Base-by-base conservation (phyloP, 352 stramenopile species). In the Globisporangium heterothallicum region DNA sequence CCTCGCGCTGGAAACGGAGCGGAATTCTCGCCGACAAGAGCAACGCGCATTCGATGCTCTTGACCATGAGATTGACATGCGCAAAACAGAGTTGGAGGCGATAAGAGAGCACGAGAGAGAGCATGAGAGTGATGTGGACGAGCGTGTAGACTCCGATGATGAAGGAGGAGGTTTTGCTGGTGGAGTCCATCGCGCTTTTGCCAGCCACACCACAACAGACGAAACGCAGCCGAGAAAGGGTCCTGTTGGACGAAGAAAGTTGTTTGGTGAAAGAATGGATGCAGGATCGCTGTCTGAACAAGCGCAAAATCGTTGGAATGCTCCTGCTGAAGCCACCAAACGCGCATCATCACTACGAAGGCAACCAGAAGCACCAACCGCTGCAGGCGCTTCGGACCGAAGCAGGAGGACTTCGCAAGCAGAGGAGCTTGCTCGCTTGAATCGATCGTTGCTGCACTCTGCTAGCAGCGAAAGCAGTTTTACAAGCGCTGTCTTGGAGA, bases 391-490 rank as follows among this genome's bases (percentile, higher is more conserved):
- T 24, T 38, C 49, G 12, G 30, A 41, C 25, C 19, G 22, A 25
- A 12, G 18, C 24, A 46, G 24, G n/a, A n/a, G n/a, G 24, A 13
- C 24, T 13, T 46, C 41, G 8, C 4, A 9, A 2, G 41, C 38
- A 12, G 46, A 49, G n/a, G 43, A 35, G 30, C 21, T 49, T 4
- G 46, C 30, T 32, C 44, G 34, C 2, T 8, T 49, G 44, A 51
- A 61, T 12, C 59, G 65, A 22, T 73, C 48, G 21, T 40, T 49
- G 12, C 35, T 65, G 13, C 40, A 63, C 6, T 59, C 50, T 10
- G 54, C 26, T 18, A 77, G 56, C 29, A 84, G 68, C 38, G 58
- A 48, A 30, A 56, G 49, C 47, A 85, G 73, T 36, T 77, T 73
- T 50, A 59, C 60, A 7, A 78, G 64, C 32, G 57, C 61, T 22